These are phyloP conservation scores for Ambrosia artemisiifolia DNA, from an alignment of 129 eudicot genomes.

Conservation along the genomic window DNA sequence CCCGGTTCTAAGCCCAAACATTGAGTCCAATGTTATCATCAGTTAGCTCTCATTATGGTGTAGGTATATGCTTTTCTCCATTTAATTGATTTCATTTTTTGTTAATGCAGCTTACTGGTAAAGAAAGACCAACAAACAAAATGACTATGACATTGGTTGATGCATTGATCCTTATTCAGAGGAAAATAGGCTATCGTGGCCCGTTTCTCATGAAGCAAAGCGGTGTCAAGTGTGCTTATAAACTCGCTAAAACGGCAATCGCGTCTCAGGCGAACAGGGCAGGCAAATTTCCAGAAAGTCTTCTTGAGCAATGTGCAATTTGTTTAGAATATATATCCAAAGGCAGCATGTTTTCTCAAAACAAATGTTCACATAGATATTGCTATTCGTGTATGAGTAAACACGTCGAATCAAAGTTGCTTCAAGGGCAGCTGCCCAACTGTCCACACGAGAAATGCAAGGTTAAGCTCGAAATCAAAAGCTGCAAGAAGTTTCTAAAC, in stretches of 20 bases:
- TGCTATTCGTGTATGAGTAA: conserved; percentile 55
- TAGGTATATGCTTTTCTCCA: not conserved
- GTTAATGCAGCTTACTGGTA: conserved; percentile 54
- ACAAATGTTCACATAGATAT: conserved; percentile 50
- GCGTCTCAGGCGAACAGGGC: conserved; percentile 31
- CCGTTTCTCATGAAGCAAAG: conserved; percentile 13
- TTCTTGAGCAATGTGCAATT: conserved; percentile 39
- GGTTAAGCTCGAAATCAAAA: conserved; percentile 31
- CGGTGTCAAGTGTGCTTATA: conserved; percentile 40
- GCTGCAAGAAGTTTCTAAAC: conserved; percentile 45
- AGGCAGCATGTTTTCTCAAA: conserved; percentile 37
- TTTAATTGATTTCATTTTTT: not conserved
- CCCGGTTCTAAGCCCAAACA: not conserved
- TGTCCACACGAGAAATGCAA: conserved; percentile 58
- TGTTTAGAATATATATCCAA: conserved; percentile 39
- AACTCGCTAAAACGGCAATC: conserved; percentile 59
- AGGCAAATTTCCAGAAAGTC: conserved; percentile 2
- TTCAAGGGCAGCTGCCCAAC: conserved; percentile 46
- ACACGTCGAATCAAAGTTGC: conserved; percentile 48
- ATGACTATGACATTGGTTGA: conserved; percentile 31
- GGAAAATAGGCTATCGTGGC: not conserved
- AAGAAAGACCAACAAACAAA: conserved; percentile 22
- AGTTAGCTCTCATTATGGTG: not conserved
- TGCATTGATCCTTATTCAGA: conserved; percentile 40
- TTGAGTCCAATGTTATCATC: not conserved